Evolutionary conservation across 2,329 filamentous ascomycete species (phyloP).

Genomic region (Thielaviopsis musarum): DNA sequence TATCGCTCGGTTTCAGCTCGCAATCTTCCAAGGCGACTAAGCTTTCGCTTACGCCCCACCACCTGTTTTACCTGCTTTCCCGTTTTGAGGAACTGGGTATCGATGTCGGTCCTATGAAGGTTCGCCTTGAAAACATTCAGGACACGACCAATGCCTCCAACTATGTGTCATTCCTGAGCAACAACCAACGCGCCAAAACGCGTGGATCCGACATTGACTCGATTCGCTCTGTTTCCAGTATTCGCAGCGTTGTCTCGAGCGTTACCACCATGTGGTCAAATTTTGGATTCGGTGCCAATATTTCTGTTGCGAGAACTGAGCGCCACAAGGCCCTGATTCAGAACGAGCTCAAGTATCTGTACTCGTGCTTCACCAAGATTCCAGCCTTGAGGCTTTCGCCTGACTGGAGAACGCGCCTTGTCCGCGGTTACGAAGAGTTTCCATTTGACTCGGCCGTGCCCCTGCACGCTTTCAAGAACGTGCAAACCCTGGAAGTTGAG

Average conservation of each 20-base stretch:
- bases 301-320: constrained; percentile 67
- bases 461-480: constrained; percentile 91
- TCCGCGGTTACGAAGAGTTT: constrained; percentile 90
- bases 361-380: constrained; percentile 97
- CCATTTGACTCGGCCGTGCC: constrained; percentile 96
- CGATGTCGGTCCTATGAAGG: constrained; percentile 85
- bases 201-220: constrained; percentile 73
- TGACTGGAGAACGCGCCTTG: constrained; percentile 82
- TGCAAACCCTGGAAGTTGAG: constrained; percentile 83
- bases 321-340: constrained; percentile 76
- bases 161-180: constrained; percentile 89
- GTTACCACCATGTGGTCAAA: constrained; percentile 90
- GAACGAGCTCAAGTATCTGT: constrained; percentile 84
- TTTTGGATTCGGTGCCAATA: constrained; percentile 65
- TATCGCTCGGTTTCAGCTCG: constrained; percentile 74
- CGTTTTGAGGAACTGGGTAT: constrained; percentile 89
- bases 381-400: constrained; percentile 77
- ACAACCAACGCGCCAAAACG: constrained; percentile 64
- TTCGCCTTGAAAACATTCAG: constrained; percentile 86
- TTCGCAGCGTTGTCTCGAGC: constrained; percentile 91
- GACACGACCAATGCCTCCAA: constrained; percentile 72
- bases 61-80: constrained; percentile 90
- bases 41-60: constrained; percentile 83
- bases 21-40: constrained; percentile 77
- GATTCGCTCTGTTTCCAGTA: constrained; percentile 88